A percentile compares a stretch with the other conserved stretches of the same genome.
Evolutionary conservation across 805 yeast genomes (phyloP).

Genomic region (Zygoascus tannicola): DNA sequence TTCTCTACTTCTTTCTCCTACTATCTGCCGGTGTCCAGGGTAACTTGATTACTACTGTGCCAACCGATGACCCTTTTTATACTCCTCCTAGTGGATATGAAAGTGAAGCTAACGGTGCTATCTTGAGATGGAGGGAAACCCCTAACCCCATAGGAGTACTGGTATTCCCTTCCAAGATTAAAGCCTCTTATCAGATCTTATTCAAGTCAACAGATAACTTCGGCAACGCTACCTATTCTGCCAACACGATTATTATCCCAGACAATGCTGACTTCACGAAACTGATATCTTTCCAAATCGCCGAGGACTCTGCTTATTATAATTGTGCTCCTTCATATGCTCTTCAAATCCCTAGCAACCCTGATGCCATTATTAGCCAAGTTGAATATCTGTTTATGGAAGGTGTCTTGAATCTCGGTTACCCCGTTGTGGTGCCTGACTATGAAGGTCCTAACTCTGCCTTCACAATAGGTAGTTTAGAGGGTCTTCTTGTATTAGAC

Average conservation of each 20-base stretch:
- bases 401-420: constrained; percentile 13
- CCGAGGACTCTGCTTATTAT: constrained; percentile 19
- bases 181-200: constrained; percentile 14
- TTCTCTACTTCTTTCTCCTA: too few species aligned
- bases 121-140: background rate
- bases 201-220: constrained; percentile 11
- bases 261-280: constrained; percentile 10
- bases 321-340: constrained; percentile 23
- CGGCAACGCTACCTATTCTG: constrained; percentile 12
- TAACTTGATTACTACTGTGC: background rate
- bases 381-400: constrained; percentile 6
- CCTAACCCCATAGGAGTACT: constrained; percentile 1
- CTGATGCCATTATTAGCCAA: constrained; percentile 3
- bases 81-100: constrained; percentile 15
- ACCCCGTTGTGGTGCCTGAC: constrained; percentile 13
- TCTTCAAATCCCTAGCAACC: constrained; percentile 10
- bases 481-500: constrained; percentile 24
- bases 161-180: constrained; percentile 1
- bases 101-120: constrained; percentile 2
- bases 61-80: constrained; percentile 19
- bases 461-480: constrained; percentile 15
- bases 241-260: constrained; percentile 16
- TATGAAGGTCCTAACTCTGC: constrained; percentile 16
- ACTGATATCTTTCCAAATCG: constrained; percentile 19
- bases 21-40: too few species aligned